Evolutionary conservation across 2,329 filamentous ascomycete species (phyloP), one percentile per base, ranked within the genome.

Genomic region (Cytospora paraplurivora): DNA sequence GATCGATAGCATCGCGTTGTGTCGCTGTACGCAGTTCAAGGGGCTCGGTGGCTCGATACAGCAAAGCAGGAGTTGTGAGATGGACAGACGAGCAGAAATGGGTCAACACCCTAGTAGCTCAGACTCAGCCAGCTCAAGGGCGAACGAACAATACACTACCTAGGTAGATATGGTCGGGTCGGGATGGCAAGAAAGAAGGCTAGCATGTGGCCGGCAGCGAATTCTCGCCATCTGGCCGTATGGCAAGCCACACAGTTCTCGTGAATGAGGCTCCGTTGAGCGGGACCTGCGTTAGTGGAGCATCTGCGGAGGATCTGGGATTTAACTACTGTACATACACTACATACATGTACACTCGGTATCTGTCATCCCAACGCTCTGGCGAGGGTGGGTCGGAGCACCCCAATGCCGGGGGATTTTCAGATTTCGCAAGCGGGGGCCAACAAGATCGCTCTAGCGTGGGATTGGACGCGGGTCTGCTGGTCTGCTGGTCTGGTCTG

Each of bases 281-380:
- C 58, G 58, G 58, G 58, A 61, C 58, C 58, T 61, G 54, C 58
- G 53, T 55, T 55, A 61, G 59, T 55, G 59, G 51, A 34, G 49
- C 51, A 33, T n/a, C 38, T 61, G 35, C 13, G 51, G 50, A 54
- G 3, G 37, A 60, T 47, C 50, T 32, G 51, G 50, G 37, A 47
- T 34, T 19, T 47, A 47, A 41, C 44, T 47, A n/a, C n/a, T n/a
- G n/a, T n/a, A n/a, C n/a, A n/a, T n/a, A n/a, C n/a, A n/a, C n/a
- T n/a, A n/a, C n/a, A n/a, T n/a, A n/a, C 35, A 37, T 54, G 33
- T 54, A 33, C 37, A 15, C 37, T 15, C n/a, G n/a, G 37, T 41
- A 12, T 19, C 7, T 21, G 19, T 47, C 17, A 19, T 47, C 41
- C 41, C 41, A 35, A 49, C 53, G 38, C 51, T 55, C 17, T 49